Evolutionary conservation across 768 basidiomycete species (phyloP).

Genomic region (Tylopilus cervinicoccineus): DNA sequence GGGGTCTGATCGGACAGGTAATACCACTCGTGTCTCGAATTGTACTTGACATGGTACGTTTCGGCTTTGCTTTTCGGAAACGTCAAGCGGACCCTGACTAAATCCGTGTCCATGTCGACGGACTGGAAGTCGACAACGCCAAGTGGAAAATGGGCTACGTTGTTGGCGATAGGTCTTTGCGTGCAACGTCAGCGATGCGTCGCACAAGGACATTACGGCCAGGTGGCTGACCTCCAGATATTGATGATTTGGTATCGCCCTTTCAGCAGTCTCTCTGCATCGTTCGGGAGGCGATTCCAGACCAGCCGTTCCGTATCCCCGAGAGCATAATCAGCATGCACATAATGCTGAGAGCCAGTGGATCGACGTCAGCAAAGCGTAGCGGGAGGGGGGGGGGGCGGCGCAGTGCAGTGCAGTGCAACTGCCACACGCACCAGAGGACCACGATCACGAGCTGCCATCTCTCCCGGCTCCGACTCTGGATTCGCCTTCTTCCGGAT

Average conservation of each 20-base stretch:
- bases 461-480: neutral
- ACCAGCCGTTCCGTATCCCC: neutral
- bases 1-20: slow-evolving; percentile 35
- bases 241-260: slow-evolving; percentile 40
- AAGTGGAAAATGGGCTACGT: neutral
- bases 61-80: slow-evolving; percentile 26
- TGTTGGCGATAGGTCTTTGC: neutral
- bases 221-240: slow-evolving; percentile 32
- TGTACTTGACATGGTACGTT: slow-evolving; percentile 28
- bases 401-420: no score
- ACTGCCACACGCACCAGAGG: neutral
- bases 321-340: neutral
- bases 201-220: no score
- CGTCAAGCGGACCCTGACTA: slow-evolving; percentile 26
- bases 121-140: neutral
- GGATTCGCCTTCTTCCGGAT: neutral
- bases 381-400: no score
- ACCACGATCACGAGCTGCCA: neutral
- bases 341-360: neutral
- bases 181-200: no score
- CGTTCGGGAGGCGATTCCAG: slow-evolving; percentile 30
- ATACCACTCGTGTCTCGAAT: slow-evolving; percentile 34
- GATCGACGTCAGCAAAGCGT: neutral
- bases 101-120: neutral
- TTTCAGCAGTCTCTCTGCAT: slow-evolving; percentile 39